Evolutionary conservation across 345 rosid species (phyloP), one percentile per base, ranked within the genome.

Genomic region (Streptanthus diversifolius): DNA sequence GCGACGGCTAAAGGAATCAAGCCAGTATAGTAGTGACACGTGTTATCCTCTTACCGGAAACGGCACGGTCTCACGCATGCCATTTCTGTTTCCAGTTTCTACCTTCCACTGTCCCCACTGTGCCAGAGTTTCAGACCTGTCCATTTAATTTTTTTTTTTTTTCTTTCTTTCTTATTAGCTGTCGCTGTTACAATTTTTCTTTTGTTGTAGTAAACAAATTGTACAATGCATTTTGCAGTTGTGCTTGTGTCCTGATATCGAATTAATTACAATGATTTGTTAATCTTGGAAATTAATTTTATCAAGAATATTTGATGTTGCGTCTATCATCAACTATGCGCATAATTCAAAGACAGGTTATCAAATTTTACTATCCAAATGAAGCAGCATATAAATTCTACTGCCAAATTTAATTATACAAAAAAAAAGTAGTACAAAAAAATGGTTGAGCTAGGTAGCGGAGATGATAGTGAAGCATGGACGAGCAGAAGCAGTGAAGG

Each of bases 381-480:
- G 27, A 29, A 29, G 32, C 32, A 29, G 32, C 5, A 29, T 29
- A 5, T 29, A 29, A 29, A 29, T 4, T 4, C 7, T 29, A 5
- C 7, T 29, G 32, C 32, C 32, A 30, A 30, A 40, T 40, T 14
- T 40, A 4, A 14, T 4, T 14, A 40, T 13, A 14, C 8, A 40
- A 13, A 40, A 2, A 4, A 52, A 15, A 56, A 49, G 43, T 5
- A 39, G 1, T 3, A 12, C 1, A 4, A 3, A 39, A 27, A 6
- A 43, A n/a, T 8, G 57, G 4, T 43, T 29, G 3, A 25, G n/a
- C 1, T 64, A 76, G 80, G 80, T 76, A 11, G 98, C 95, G 4
- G 91, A 87, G 37, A 33, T 79, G 12, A n/a, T 90, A 53, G 89
- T 60, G 61, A 80, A 69, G 66, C 80, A 83, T 73, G 82, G 81